Evolutionary conservation across 371 early-diverging fungal species (phyloP), one percentile per base, ranked within the genome.

Genomic region (Mucor indicus): DNA sequence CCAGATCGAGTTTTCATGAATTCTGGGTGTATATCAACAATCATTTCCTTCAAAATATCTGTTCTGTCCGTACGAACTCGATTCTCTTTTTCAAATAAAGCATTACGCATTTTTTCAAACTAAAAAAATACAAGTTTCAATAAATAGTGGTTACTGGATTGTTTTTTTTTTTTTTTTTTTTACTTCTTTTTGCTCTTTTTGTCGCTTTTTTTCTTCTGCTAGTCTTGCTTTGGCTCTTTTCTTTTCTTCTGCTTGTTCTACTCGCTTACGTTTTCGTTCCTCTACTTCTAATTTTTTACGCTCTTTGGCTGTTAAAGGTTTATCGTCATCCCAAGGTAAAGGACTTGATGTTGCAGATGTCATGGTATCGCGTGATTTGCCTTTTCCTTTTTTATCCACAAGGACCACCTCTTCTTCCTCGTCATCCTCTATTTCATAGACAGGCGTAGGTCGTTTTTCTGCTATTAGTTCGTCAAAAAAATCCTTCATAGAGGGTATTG

Each of bases 1-100:
- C 75, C 79, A n/a, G 72, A 43, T 12, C 45, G 37, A 2, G 68
- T 51, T 2, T 40, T 20, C 12, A 46, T 29, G 13, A 70, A 65
- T 3, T 49, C 47, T 1, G 55, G 59, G 33, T 78, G 72, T 3
- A 85, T 40, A 20, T 72, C 68, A 0, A 84, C 39, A 27, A 80
- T 79, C 74, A 85, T 80, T 43, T 85, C 84, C 25, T 53, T 52
- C 6, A 75, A 41, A 4, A 64, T 59, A 13, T 80, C 71, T 0
- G 53, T 45, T 22, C 83, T 72, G 30, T 69, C 48, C 1, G 12
- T 53, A 24, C 60, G 64, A 12, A 64, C 21, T 19, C 65, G 52
- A 39, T 79, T 79, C 10, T 65, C 77, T 40, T 70, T 55, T 31
- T 72, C 67, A 30, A 67, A 46, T 16, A 62, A 20, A 19, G 44